These are phyloP conservation scores for Aspergillus sp. DNA, from an alignment of 2,329 filamentous ascomycete species.

Conservation along the genomic window DNA sequence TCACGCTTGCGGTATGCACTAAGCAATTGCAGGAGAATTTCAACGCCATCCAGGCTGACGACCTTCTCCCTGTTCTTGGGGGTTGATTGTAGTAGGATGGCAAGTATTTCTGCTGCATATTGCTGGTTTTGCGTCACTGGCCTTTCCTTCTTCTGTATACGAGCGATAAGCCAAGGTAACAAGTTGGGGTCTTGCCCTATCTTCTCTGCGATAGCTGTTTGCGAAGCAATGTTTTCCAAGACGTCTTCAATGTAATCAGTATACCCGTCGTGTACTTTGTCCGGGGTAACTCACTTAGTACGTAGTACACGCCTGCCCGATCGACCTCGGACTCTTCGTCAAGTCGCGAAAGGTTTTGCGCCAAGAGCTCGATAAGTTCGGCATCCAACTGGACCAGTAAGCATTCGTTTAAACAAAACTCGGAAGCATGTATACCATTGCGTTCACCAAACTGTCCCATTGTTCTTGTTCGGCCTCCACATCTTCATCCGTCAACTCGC, in stretches of 20 bases:
- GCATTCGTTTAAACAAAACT: neutral
- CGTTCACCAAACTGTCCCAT: constrained; percentile 73
- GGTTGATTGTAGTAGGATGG: constrained; percentile 81
- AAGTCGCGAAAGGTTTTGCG: constrained; percentile 69
- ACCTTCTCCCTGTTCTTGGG: constrained; percentile 65
- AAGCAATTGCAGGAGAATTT: constrained; percentile 77
- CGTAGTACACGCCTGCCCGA: constrained; percentile 82
- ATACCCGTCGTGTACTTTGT: neutral
- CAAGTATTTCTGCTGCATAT: constrained; percentile 88
- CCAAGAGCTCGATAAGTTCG: constrained; percentile 45
- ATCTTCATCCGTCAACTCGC: constrained; percentile 91
- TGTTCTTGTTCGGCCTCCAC: constrained; percentile 77
- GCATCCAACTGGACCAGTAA: constrained; percentile 41
- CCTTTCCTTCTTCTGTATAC: constrained; percentile 70
- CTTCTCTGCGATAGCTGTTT: constrained; percentile 66
- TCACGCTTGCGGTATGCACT: constrained; percentile 84
- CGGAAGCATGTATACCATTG: constrained; percentile 48
- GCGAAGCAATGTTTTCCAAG: constrained; percentile 81
- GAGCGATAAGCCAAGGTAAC: constrained; percentile 73
- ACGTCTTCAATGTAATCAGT: constrained; percentile 52
- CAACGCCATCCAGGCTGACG: constrained; percentile 69
- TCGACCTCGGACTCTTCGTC: constrained; percentile 75
- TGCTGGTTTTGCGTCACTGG: constrained; percentile 87
- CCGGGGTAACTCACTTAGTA: constrained; percentile 54
- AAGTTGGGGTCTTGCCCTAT: constrained; percentile 70